phyloP scores from a whole-genome alignment of 2,329 filamentous ascomycete genomes.

The Verticillium longisporum region DNA sequence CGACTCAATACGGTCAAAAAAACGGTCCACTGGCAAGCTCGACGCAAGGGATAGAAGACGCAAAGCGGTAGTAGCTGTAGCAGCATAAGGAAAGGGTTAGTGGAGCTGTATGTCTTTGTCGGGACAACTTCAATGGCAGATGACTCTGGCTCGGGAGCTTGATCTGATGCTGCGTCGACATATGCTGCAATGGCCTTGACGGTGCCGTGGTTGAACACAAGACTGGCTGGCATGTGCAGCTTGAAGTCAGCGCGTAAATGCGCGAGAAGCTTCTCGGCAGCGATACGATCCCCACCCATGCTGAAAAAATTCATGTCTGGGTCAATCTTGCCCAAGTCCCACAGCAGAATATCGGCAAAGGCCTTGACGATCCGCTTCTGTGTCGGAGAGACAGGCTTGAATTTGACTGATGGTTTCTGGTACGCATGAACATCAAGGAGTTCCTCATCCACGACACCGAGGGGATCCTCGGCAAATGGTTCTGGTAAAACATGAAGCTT shows the following conservation, averaged over 20 bases:
- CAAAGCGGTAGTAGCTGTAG: constrained; percentile 43
- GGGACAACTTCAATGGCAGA: constrained; percentile 6
- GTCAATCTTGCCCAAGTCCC: constrained; percentile 29
- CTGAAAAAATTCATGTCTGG: constrained; percentile 41
- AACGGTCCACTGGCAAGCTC: constrained; percentile 43
- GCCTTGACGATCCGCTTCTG: constrained; percentile 33
- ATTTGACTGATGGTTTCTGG: constrained; percentile 10
- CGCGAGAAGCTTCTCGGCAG: constrained; percentile 44
- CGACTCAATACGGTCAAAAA: constrained; percentile 41
- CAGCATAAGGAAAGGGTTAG: constrained; percentile 38
- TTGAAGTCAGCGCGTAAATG: constrained; percentile 40
- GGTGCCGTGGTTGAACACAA: constrained; percentile 42
- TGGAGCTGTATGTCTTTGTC: constrained; percentile 38
- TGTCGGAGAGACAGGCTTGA: constrained; percentile 11
- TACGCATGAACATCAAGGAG: constrained; percentile 20
- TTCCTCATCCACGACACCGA: constrained; percentile 25
- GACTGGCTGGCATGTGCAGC: constrained; percentile 40
- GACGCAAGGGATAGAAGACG: constrained; percentile 42
- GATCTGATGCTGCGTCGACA: constrained; percentile 24
- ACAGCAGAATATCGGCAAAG: constrained; percentile 37
- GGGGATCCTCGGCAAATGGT: constrained; percentile 24
- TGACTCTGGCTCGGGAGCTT: background rate
- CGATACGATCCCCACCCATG: constrained; percentile 47
- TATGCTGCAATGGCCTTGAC: constrained; percentile 30
- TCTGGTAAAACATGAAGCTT: constrained; percentile 23